These are phyloP conservation scores for Sextonia rubra DNA, from an alignment of 164 flowering plant species.

Conservation along the genomic window DNA sequence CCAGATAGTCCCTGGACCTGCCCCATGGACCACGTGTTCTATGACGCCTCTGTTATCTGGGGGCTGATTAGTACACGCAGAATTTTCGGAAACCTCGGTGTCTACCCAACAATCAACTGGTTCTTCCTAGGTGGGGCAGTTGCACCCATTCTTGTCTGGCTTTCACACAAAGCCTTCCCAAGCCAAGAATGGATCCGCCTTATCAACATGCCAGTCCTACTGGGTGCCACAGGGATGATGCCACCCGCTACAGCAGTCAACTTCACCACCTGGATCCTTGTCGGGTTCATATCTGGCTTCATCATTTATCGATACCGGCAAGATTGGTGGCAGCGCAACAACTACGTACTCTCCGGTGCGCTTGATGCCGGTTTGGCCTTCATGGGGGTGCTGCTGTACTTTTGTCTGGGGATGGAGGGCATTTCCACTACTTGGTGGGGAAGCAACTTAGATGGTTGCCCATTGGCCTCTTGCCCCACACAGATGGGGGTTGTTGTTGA, in stretches of 20 bases:
- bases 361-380: slow-evolving; percentile 86
- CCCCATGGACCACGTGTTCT: slow-evolving; percentile 65
- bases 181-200: slow-evolving; percentile 64
- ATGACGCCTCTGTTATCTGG: slow-evolving; percentile 87
- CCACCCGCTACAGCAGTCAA: slow-evolving; percentile 84
- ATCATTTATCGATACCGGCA: slow-evolving; percentile 51
- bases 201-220: slow-evolving; percentile 70
- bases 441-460: slow-evolving; percentile 61
- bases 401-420: slow-evolving; percentile 48
- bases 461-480: slow-evolving; percentile 68
- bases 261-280: slow-evolving; percentile 57
- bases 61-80: slow-evolving; percentile 76
- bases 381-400: slow-evolving; percentile 66
- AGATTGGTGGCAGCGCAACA: slow-evolving; percentile 65
- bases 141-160: slow-evolving; percentile 66
- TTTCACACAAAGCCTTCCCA: slow-evolving; percentile 60
- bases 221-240: slow-evolving; percentile 60
- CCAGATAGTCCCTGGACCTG: slow-evolving; percentile 76
- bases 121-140: slow-evolving; percentile 74
- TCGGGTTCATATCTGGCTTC: slow-evolving; percentile 65
- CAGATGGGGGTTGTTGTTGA: slow-evolving; percentile 50
- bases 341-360: slow-evolving; percentile 73
- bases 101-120: slow-evolving; percentile 61
- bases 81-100: slow-evolving; percentile 67
- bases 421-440: slow-evolving; percentile 70